A percentile compares a stretch with the other conserved stretches of the same genome.
These are phyloP conservation scores for Asterionellopsis glacialis DNA, from an alignment of 108 stramenopile species.

Conservation along the genomic window DNA sequence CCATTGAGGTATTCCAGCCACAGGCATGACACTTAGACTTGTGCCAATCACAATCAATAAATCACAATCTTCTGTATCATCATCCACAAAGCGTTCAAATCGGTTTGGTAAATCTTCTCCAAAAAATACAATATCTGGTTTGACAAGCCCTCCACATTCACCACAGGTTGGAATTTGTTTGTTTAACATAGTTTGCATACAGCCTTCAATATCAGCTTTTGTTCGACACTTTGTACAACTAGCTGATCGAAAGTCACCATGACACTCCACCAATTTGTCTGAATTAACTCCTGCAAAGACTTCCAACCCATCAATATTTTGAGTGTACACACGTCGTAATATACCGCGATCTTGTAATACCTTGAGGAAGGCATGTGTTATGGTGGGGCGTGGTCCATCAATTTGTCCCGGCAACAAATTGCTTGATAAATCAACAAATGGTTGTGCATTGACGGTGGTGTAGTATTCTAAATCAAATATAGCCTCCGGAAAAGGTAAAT, in stretches of 20 bases:
- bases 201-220: constrained; percentile 39
- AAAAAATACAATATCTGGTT: constrained; percentile 97
- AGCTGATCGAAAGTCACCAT: constrained; percentile 84
- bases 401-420: constrained; percentile 83
- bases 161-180: constrained; percentile 10
- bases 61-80: constrained; percentile 55
- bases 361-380: constrained; percentile 85
- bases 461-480: constrained; percentile 91
- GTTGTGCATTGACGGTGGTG: constrained; percentile 42
- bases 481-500: constrained; percentile 88
- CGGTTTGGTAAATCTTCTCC: constrained; percentile 77
- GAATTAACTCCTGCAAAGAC: constrained; percentile 31
- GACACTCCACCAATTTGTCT: constrained; percentile 85
- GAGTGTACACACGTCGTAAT: constrained; percentile 81
- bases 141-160: constrained; percentile 66
- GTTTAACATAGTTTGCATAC: constrained; percentile 54
- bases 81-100: constrained; percentile 42
- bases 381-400: constrained; percentile 57
- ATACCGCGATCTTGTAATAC: constrained; percentile 74
- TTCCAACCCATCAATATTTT: constrained; percentile 96
- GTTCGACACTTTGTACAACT: constrained; percentile 50
- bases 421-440: constrained; percentile 68
- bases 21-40: constrained; percentile 74
- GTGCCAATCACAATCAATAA: constrained; percentile 88
- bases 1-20: constrained; percentile 71